Conservation (phyloP, 202 grass and related monocot genomes). For the Zoysia matrella region DNA sequence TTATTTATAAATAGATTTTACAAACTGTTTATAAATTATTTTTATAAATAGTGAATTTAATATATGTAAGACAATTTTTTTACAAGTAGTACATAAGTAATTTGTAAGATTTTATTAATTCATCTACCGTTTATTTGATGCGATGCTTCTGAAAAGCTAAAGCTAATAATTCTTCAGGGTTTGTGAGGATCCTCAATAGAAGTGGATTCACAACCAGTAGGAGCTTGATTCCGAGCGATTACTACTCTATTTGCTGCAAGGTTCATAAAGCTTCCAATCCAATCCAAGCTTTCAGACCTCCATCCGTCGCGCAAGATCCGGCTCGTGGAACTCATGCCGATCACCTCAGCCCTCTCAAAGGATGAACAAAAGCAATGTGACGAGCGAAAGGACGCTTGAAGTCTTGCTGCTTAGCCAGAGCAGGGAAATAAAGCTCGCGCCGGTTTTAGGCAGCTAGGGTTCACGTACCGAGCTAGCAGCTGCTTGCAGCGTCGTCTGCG, state of each 20-base stretch:
- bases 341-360: background rate
- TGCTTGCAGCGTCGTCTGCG: background rate
- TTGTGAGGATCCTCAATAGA: background rate
- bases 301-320: background rate
- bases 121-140: background rate
- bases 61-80: too few relatives aligned
- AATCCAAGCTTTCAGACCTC: too few relatives aligned
- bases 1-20: too few relatives aligned
- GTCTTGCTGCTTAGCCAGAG: background rate
- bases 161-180: background rate
- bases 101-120: background rate
- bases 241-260: background rate
- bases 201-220: background rate
- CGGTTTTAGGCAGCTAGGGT: background rate
- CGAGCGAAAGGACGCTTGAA: background rate
- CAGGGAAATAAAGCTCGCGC: background rate
- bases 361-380: background rate
- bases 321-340: slow-evolving; percentile 1
- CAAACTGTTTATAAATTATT: too few relatives aligned
- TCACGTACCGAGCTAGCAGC: background rate
- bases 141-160: background rate
- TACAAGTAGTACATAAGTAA: too few relatives aligned
- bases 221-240: background rate
- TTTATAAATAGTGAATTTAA: too few relatives aligned
- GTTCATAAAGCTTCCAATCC: too few relatives aligned